Evolutionary conservation across 164 flowering plant species (phyloP).

Genomic region (grape (Vitis vinifera)): DNA sequence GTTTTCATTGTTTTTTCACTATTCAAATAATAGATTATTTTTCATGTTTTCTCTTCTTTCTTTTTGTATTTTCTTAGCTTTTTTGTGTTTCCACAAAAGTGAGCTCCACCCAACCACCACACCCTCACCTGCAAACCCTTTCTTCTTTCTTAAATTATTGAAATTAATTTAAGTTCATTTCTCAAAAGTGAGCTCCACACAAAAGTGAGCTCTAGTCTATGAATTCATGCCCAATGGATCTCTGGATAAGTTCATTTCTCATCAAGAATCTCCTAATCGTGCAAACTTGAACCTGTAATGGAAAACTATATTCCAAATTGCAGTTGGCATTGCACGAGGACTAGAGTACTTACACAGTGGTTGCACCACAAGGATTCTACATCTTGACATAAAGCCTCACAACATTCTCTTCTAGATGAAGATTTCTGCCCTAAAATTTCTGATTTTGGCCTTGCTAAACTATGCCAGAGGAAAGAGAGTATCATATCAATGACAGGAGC

Average conservation of each 20-base stretch:
- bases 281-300: background rate
- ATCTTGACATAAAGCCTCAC: slow-evolving; percentile 36
- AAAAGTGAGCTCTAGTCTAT: slow-evolving; percentile 25
- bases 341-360: slow-evolving; percentile 28
- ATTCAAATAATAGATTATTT: no score
- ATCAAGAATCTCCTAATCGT: background rate
- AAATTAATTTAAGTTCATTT: no score
- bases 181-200: no score
- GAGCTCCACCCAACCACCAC: no score
- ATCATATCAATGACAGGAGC: slow-evolving; percentile 19
- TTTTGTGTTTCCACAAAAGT: no score
- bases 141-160: no score
- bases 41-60: no score
- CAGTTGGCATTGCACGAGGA: slow-evolving; percentile 25
- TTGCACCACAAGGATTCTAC: slow-evolving; percentile 24
- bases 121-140: no score
- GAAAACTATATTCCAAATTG: slow-evolving; percentile 14
- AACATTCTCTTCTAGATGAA: slow-evolving; percentile 26
- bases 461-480: slow-evolving; percentile 20
- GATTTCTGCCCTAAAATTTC: slow-evolving; percentile 31
- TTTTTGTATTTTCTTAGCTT: no score
- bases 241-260: slow-evolving; percentile 22
- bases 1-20: no score
- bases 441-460: slow-evolving; percentile 36
- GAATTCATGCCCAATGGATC: slow-evolving; percentile 36